phyloP scores from a whole-genome alignment of 2,329 filamentous ascomycete species.

The Pseudocercospora cruenta region DNA sequence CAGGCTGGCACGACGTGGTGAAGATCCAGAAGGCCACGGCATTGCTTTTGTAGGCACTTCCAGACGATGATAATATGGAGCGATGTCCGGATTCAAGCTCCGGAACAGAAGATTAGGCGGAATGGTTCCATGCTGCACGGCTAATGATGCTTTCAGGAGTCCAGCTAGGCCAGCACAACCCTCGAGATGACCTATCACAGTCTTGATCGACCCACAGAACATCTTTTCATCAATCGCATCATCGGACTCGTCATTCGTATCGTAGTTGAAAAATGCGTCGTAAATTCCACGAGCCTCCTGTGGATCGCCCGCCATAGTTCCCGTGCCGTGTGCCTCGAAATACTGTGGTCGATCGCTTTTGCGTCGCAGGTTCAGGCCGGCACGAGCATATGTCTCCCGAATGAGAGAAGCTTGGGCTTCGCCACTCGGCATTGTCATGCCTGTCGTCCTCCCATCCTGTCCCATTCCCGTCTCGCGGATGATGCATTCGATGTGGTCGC shows the following conservation, averaged over 20 bases:
- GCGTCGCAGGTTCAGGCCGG: constrained; percentile 24
- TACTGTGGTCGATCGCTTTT: constrained; percentile 24
- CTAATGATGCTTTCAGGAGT: constrained; percentile 33
- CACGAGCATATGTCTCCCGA: constrained; percentile 40
- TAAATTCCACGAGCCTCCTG: constrained; percentile 32
- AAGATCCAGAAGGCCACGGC: constrained; percentile 35
- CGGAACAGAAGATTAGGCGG: constrained; percentile 34
- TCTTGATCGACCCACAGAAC: constrained; percentile 33
- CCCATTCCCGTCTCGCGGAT: constrained; percentile 43
- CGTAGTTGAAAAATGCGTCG: constrained; percentile 20
- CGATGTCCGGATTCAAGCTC: constrained; percentile 36
- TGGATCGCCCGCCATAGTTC: constrained; percentile 37
- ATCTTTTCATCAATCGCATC: constrained; percentile 11
- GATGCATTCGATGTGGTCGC: constrained; percentile 49
- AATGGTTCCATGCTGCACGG: constrained; percentile 33
- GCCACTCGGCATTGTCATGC: constrained; percentile 46
- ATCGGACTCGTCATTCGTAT: constrained; percentile 3
- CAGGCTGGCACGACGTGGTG: constrained; percentile 21
- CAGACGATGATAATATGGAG: constrained; percentile 24
- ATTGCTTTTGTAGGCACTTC: constrained; percentile 26
- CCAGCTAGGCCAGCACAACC: constrained; percentile 30
- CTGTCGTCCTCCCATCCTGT: constrained; percentile 42
- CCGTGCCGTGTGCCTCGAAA: constrained; percentile 40
- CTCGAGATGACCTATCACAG: constrained; percentile 33
- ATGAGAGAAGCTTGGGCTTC: constrained; percentile 45